phyloP scores from a whole-genome alignment of 2,329 filamentous ascomycete species.

The Cordyceps farinosa region DNA sequence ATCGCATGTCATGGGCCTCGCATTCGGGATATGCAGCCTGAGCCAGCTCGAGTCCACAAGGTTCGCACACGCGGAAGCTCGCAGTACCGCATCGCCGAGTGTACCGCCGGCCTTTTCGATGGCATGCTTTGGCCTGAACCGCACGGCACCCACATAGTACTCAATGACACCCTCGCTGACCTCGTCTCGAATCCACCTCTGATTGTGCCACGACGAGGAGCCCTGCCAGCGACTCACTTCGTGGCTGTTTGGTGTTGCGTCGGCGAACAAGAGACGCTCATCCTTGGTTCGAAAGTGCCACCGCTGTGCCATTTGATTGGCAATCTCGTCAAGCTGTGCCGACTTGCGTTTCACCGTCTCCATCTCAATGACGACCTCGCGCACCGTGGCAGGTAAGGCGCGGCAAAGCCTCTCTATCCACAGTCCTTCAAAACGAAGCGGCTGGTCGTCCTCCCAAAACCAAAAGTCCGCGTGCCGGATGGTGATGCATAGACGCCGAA shows the following conservation, averaged over 20 bases:
- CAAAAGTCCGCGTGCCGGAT: slow-evolving; percentile 50
- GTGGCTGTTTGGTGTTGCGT: slow-evolving; percentile 24
- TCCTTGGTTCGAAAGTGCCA: slow-evolving; percentile 36
- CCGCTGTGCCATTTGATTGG: slow-evolving; percentile 31
- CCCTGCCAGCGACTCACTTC: slow-evolving; percentile 42
- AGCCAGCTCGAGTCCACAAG: neutral
- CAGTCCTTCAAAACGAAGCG: slow-evolving; percentile 32
- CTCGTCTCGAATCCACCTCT: slow-evolving; percentile 43
- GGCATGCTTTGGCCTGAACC: slow-evolving; percentile 28
- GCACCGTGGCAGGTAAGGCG: slow-evolving; percentile 31
- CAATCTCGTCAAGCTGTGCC: slow-evolving; percentile 43
- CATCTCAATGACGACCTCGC: slow-evolving; percentile 41
- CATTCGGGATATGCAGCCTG: neutral
- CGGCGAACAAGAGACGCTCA: slow-evolving; percentile 30
- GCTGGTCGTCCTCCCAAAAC: slow-evolving; percentile 38
- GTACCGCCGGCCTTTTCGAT: slow-evolving; percentile 23
- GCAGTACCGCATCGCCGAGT: neutral
- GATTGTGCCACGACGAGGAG: slow-evolving; percentile 37
- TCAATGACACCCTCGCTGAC: slow-evolving; percentile 35
- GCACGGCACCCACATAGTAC: slow-evolving; percentile 42
- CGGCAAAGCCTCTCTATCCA: slow-evolving; percentile 34
- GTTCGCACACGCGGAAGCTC: neutral
- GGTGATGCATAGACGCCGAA: slow-evolving; percentile 39
- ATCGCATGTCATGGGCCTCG: neutral
- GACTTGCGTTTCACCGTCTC: slow-evolving; percentile 46